A percentile compares a stretch with the other conserved stretches of the same genome.
Conservation (phyloP, 768 basidiomycete species). For the Boletus tylopilopsis region DNA sequence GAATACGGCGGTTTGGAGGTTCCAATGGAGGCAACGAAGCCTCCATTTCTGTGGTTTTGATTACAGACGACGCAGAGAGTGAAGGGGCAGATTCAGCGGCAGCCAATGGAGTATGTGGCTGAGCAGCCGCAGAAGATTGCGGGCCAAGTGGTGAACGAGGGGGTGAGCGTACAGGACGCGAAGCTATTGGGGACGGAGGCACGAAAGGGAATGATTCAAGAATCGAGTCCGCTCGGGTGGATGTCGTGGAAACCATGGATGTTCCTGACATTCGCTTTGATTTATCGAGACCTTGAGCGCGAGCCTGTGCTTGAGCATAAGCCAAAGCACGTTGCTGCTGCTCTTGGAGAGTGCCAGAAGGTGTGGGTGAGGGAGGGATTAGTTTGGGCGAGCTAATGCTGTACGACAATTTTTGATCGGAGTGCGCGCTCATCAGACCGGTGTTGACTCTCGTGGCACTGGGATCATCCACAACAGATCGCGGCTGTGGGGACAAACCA, state of each 20-base stretch:
- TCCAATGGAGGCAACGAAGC: slow-evolving; percentile 34
- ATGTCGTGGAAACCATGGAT: slow-evolving; percentile 63
- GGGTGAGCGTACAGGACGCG: slow-evolving; percentile 69
- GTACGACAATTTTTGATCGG: slow-evolving; percentile 43
- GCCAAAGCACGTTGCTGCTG: slow-evolving; percentile 65
- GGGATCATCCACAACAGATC: slow-evolving; percentile 54
- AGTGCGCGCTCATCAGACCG: slow-evolving; percentile 39
- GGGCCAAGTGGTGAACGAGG: slow-evolving; percentile 69
- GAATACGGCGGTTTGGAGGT: slow-evolving; percentile 51
- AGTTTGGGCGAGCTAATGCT: slow-evolving; percentile 63
- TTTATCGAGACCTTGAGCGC: slow-evolving; percentile 48
- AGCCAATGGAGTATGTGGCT: slow-evolving; percentile 6
- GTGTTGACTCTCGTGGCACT: slow-evolving; percentile 69
- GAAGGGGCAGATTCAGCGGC: background rate
- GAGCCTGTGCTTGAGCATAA: slow-evolving; percentile 57
- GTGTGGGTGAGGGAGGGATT: slow-evolving; percentile 43
- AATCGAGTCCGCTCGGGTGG: slow-evolving; percentile 78
- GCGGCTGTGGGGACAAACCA: slow-evolving; percentile 48
- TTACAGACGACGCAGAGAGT: background rate
- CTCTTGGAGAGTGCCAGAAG: slow-evolving; percentile 45
- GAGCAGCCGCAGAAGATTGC: slow-evolving; percentile 42
- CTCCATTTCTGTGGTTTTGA: slow-evolving; percentile 23
- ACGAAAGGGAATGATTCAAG: slow-evolving; percentile 87
- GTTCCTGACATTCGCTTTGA: slow-evolving; percentile 55
- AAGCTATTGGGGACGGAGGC: slow-evolving; percentile 86